phyloP scores from a whole-genome alignment of 2,329 filamentous ascomycete genomes.

The Trichoderma sp. region DNA sequence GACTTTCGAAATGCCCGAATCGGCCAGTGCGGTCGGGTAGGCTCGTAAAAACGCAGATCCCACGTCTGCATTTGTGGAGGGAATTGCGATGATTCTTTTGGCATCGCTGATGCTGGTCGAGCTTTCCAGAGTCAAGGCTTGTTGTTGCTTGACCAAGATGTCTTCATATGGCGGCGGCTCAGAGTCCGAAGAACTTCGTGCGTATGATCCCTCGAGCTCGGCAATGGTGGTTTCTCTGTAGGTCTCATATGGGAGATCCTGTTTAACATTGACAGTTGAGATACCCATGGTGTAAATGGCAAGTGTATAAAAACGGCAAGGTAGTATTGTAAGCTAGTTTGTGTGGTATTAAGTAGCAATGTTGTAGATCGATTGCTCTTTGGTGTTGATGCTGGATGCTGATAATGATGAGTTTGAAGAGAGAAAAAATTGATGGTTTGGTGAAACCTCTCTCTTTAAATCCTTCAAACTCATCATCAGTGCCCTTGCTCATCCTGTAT shows the following conservation, averaged over 20 bases:
- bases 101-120: background rate
- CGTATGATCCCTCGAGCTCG: background rate
- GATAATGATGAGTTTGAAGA: background rate
- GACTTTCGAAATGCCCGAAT: background rate
- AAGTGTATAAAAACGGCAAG: background rate
- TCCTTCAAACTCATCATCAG: background rate
- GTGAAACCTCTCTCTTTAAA: background rate
- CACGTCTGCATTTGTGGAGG: background rate
- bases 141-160: background rate
- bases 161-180: background rate
- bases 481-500: background rate
- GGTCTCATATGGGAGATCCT: background rate
- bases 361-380: background rate
- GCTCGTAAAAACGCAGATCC: constrained; percentile 3
- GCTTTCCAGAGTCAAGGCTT: background rate
- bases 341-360: background rate
- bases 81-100: background rate
- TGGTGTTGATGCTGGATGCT: background rate
- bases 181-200: background rate
- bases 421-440: background rate
- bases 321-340: too few relatives aligned
- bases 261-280: background rate
- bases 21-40: background rate
- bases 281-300: background rate
- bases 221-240: background rate